A percentile compares a stretch with the other conserved stretches of the same genome.
These are phyloP conservation scores for Thalassiosira delicatula DNA, from an alignment of 352 stramenopile genomes.

Conservation along the genomic window DNA sequence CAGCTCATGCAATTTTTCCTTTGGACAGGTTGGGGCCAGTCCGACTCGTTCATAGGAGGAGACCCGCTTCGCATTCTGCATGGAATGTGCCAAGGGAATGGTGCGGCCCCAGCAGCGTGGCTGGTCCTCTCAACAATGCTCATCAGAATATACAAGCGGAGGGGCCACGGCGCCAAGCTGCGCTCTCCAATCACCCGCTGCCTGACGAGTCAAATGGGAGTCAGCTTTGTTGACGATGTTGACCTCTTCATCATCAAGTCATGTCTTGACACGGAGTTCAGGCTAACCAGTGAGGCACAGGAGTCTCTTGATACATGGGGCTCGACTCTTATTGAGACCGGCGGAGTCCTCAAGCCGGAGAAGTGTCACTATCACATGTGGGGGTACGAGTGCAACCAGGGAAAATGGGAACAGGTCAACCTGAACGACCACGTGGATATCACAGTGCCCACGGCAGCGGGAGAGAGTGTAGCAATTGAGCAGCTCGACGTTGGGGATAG, in stretches of 20 bases:
- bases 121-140: constrained; percentile 16
- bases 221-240: constrained; percentile 42
- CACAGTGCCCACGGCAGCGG: not conserved
- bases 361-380: constrained; percentile 3
- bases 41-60: constrained; percentile 1
- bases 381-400: constrained; percentile 1
- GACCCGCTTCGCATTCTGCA: constrained; percentile 23
- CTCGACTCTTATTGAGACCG: not conserved
- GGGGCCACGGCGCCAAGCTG: constrained; percentile 27
- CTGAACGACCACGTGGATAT: not conserved
- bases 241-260: constrained; percentile 25
- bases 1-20: constrained; percentile 37
- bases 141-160: constrained; percentile 10
- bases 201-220: not conserved
- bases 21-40: constrained; percentile 28
- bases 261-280: not conserved
- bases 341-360: constrained; percentile 10
- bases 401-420: not conserved
- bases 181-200: constrained; percentile 20
- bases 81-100: constrained; percentile 51
- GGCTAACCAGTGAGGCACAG: not conserved
- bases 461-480: not conserved
- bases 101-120: constrained; percentile 40
- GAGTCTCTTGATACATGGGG: not conserved
- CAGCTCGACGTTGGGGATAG: not conserved